Base-by-base conservation (phyloP, 73 alveolate genomes). In the Uronychia setigera region DNA sequence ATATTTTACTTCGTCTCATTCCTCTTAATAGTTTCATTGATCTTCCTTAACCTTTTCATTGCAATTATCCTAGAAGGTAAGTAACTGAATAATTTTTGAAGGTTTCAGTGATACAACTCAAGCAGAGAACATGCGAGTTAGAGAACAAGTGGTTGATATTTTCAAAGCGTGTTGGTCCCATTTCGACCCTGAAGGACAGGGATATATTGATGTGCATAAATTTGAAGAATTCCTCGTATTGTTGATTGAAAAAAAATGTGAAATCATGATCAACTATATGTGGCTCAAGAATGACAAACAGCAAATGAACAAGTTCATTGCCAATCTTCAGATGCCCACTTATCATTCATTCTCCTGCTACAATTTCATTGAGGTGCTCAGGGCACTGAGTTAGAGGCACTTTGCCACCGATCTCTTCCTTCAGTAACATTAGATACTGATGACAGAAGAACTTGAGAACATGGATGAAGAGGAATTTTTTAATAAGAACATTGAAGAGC, bases 1-100 rank as follows among this genome's bases (percentile, higher is more conserved):
- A 31, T 85, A 11, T 26, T 85, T 1, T 85, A 58, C 76, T 85
- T 13, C 5, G 84, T 34, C 59, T 35, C 83, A 77, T 85, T 46
- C 76, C 32, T 19, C 28, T 31, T 85, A 9, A 0, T 85, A 9
- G 81, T 60, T 0, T 76, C 31, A 60, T 28, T 79, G 29, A 32
- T 85, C 0, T 85, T 85, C 77, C 33, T 85, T 59, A 85, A 85
- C 58, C 67, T 85, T 28, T 85, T 85, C 60, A 46, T 85, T 0
- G 92, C 88, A 32, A 84, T 92, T 75, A 88, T 92, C 29, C 35
- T 92, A 83, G 84, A 92, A 85, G 86, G 82, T 29, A n/a, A n/a
- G n/a, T n/a, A n/a, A n/a, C n/a, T n/a, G n/a, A n/a, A n/a, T 85
- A 29, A 85, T 85, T 32, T 46, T 85, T 34, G 79, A 85, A 57